A percentile compares a stretch with the other conserved stretches of the same genome.
Evolutionary conservation across 202 grass and related monocot species (phyloP).

Genomic region (Dendrocalamus latiflorus): DNA sequence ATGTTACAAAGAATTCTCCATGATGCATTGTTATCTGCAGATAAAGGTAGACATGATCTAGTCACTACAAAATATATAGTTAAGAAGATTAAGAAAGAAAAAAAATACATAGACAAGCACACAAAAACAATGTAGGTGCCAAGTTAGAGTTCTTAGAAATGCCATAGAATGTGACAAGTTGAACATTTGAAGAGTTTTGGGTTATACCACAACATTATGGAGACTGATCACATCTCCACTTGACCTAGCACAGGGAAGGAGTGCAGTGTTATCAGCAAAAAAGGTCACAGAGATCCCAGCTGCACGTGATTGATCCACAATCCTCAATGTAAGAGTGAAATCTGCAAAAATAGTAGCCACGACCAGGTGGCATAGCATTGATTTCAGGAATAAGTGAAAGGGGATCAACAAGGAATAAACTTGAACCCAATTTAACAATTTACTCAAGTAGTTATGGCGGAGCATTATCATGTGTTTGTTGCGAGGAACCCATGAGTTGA

Average conservation of each 20-base stretch:
- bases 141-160: background rate
- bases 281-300: slow-evolving; percentile 56
- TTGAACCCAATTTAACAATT: background rate
- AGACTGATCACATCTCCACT: slow-evolving; percentile 76
- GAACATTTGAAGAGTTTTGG: slow-evolving; percentile 18
- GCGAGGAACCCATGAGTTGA: background rate
- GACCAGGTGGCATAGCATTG: background rate
- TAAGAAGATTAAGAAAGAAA: slow-evolving; percentile 7
- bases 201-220: slow-evolving; percentile 54
- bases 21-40: slow-evolving; percentile 55
- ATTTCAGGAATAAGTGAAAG: background rate
- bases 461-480: background rate
- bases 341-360: slow-evolving; percentile 41
- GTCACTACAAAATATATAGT: background rate
- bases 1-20: slow-evolving; percentile 49
- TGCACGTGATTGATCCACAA: slow-evolving; percentile 52
- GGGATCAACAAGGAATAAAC: background rate
- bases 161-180: slow-evolving; percentile 8
- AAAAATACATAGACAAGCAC: background rate
- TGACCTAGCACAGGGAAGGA: slow-evolving; percentile 51
- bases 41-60: slow-evolving; percentile 32
- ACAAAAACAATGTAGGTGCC: background rate
- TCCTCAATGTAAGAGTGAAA: slow-evolving; percentile 66
- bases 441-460: background rate
- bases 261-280: slow-evolving; percentile 40